Evolutionary conservation across 495 filamentous ascomycete species (phyloP).

Genomic region (Aspergillus biplanus): DNA sequence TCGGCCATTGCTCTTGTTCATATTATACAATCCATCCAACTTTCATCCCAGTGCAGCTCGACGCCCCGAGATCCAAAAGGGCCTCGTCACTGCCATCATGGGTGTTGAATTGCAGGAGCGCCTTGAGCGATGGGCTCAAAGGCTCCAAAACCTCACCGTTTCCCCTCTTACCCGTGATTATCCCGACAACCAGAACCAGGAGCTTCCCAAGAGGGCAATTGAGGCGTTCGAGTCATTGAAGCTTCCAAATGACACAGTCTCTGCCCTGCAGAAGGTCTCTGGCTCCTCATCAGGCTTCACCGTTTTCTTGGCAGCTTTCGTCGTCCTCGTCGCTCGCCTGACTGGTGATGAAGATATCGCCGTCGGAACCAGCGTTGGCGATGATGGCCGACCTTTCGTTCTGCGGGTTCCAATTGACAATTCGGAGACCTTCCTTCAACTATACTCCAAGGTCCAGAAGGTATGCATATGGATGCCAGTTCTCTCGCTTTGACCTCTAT

Average conservation of each 20-base stretch:
- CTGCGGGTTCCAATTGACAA: constrained; percentile 46
- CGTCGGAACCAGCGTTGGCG: constrained; percentile 48
- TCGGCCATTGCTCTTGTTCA: background rate
- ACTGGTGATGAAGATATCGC: constrained; percentile 59
- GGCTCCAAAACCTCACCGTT: constrained; percentile 52
- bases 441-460: constrained; percentile 52
- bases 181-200: constrained; percentile 43
- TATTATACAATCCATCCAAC: constrained; percentile 13
- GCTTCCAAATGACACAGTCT: constrained; percentile 39
- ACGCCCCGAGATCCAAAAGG: constrained; percentile 22
- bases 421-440: constrained; percentile 44
- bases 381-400: constrained; percentile 54
- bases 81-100: constrained; percentile 37
- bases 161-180: constrained; percentile 57
- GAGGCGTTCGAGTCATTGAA: constrained; percentile 54
- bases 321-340: constrained; percentile 51
- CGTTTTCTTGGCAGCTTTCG: constrained; percentile 50
- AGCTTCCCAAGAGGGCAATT: constrained; percentile 43
- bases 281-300: constrained; percentile 48
- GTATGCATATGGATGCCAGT: constrained; percentile 27
- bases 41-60: constrained; percentile 17
- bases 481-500: background rate
- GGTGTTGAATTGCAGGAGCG: constrained; percentile 47
- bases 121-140: constrained; percentile 52
- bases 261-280: constrained; percentile 46